Base-by-base conservation (phyloP, 495 filamentous ascomycete genomes). In the Penicillium pulvis region DNA sequence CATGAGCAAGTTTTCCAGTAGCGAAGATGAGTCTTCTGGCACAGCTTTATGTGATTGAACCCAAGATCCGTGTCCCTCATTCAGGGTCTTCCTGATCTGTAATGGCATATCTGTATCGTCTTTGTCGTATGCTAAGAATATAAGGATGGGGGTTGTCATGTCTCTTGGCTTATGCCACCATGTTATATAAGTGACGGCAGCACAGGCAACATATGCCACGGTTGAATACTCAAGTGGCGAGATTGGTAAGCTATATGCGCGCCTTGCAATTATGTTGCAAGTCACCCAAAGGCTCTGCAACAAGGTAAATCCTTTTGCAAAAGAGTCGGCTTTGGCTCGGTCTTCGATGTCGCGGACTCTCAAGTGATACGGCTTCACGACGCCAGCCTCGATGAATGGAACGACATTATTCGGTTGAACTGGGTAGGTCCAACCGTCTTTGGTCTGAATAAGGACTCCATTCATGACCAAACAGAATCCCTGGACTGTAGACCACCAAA, bases 111-210 rank as follows among this genome's bases (percentile, higher is more conserved):
- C 26, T 23, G 14, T 6, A 24, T 39, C 26, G 23, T 61, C 46
- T 24, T 42, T 24, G 36, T 48, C 19, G 30, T 56, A 52, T 42
- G 45, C 47, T 6, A 60, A 19, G 17, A 19, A 48, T n/a, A 60
- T 52, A 10, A 28, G 8, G 9, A 61, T 61, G 1, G 53, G 59
- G 16, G 59, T 57, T 9, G 48, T 35, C 59, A 61, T 57, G 23
- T 61, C 54, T 35, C 33, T 61, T 1, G 59, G 59, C n/a, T 57
- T 61, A 19, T 61, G 33, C 59, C 54, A 61, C 59, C 53, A 57
- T 12, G n/a, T 17, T 28, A 33, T n/a, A 51, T 50, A 61, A 1
- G 49, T 53, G 3, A 51, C 17, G 7, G 23, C n/a, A 46, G 24
- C 44, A 26, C 28, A 54, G 17, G 24, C 19, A 14, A 59, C 41